Evolutionary conservation across 257 asterid genomes (phyloP).

Genomic region (Gentiana dahurica): DNA sequence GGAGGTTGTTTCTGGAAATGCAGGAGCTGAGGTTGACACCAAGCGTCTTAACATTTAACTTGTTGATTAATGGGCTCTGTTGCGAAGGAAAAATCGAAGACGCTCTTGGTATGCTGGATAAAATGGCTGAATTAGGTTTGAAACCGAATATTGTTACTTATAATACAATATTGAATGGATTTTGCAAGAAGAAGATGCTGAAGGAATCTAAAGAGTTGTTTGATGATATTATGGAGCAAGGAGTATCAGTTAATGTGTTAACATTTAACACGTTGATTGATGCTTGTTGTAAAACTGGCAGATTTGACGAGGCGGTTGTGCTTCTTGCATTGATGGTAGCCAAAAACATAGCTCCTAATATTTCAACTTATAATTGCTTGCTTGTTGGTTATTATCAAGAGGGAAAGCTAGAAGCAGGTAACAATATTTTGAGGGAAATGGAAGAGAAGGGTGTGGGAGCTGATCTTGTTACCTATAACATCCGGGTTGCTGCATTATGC

Average conservation of each 20-base stretch:
- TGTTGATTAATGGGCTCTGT: constrained; percentile 60
- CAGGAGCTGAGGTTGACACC: constrained; percentile 41
- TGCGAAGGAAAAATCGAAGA: constrained; percentile 44
- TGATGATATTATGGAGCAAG: constrained; percentile 38
- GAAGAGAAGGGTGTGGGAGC: constrained; percentile 47
- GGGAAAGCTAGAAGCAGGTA: constrained; percentile 39
- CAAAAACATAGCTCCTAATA: constrained; percentile 40
- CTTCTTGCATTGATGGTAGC: constrained; percentile 42
- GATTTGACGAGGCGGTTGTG: constrained; percentile 45
- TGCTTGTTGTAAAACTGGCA: constrained; percentile 59
- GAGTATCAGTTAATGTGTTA: constrained; percentile 37
- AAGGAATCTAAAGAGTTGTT: constrained; percentile 53
- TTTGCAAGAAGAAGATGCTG: constrained; percentile 43
- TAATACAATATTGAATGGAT: constrained; percentile 51
- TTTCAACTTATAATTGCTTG: constrained; percentile 75
- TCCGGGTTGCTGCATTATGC: constrained; percentile 58
- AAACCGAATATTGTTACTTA: constrained; percentile 60
- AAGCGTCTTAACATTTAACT: constrained; percentile 42
- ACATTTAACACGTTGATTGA: constrained; percentile 58
- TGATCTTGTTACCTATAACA: constrained; percentile 65
- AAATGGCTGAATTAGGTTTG: constrained; percentile 47
- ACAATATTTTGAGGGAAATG: constrained; percentile 50
- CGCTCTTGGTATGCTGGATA: constrained; percentile 46
- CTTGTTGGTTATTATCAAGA: constrained; percentile 52
- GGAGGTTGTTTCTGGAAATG: constrained; percentile 59